These are phyloP conservation scores for Neocallimastix lanati DNA, from an alignment of 192 early-diverging fungal species.

Conservation along the genomic window DNA sequence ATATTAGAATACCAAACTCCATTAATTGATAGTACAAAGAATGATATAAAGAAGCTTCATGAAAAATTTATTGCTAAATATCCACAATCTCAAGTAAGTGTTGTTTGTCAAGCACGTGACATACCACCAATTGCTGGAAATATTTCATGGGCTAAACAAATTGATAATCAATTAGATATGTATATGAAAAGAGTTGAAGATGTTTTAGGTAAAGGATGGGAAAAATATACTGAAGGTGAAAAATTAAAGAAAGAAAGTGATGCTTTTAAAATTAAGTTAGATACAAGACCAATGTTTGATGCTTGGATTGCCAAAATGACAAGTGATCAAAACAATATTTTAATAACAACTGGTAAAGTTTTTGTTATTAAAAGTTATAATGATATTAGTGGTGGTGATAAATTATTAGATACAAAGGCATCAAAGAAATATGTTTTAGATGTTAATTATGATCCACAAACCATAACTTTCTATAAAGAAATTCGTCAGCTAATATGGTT, in stretches of 20 bases:
- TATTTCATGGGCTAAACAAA: constrained; percentile 93
- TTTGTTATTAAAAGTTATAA: not conserved
- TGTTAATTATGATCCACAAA: constrained; percentile 86
- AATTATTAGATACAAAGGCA: constrained; percentile 3
- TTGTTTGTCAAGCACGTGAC: constrained; percentile 85
- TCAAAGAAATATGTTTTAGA: constrained; percentile 48
- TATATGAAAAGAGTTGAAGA: constrained; percentile 97
- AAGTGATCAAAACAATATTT: not conserved
- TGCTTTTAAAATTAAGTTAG: constrained; percentile 84
- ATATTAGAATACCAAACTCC: constrained; percentile 99
- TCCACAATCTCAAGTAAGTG: constrained; percentile 64
- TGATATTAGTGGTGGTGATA: constrained; percentile 6
- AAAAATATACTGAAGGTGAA: constrained; percentile 90
- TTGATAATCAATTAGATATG: constrained; percentile 84
- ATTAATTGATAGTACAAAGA: constrained; percentile 92
- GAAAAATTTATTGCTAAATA: constrained; percentile 91
- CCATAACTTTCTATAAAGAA: constrained; percentile 96
- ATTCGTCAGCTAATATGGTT: constrained; percentile 93
- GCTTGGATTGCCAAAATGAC: constrained; percentile 71
- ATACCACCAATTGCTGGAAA: constrained; percentile 78
- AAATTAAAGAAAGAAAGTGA: constrained; percentile 71
- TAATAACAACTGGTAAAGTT: not conserved
- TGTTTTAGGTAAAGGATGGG: constrained; percentile 94
- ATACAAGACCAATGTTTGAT: constrained; percentile 78
- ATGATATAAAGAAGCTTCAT: constrained; percentile 86